These are phyloP conservation scores for Pythium brassicae DNA, from an alignment of 352 stramenopile genomes.

Conservation along the genomic window DNA sequence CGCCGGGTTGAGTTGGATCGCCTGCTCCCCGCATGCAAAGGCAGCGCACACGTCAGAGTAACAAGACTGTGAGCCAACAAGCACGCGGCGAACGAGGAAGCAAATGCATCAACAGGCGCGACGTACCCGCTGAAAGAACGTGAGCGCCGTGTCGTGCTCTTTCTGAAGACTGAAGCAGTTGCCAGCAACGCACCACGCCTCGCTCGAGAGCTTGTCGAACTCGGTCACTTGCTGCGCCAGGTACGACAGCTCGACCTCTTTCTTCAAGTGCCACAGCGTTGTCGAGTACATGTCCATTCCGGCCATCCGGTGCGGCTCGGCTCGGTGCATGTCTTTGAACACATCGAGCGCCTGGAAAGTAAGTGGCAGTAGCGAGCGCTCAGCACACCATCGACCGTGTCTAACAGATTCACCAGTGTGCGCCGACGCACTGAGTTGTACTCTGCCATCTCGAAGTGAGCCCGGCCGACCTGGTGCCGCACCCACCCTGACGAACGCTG, in stretches of 20 bases:
- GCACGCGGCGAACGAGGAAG: neutral
- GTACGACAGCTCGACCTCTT: constrained; percentile 96
- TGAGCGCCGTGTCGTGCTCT: constrained; percentile 95
- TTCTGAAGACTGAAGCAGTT: constrained; percentile 99
- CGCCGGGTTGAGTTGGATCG: constrained; percentile 91
- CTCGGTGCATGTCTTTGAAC: constrained; percentile 86
- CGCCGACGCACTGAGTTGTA: constrained; percentile 65
- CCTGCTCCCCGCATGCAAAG: constrained; percentile 23
- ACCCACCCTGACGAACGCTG: constrained; percentile 93
- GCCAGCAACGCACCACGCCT: constrained; percentile 95
- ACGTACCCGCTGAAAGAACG: constrained; percentile 92
- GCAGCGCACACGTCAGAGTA: neutral
- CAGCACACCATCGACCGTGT: too few relatives aligned
- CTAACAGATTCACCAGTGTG: too few relatives aligned
- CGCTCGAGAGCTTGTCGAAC: constrained; percentile 90
- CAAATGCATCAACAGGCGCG: neutral
- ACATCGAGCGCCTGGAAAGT: constrained; percentile 68
- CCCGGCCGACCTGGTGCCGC: constrained; percentile 90
- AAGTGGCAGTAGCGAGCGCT: neutral
- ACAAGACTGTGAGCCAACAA: neutral
- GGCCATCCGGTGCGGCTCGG: constrained; percentile 91
- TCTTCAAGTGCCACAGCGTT: constrained; percentile 96
- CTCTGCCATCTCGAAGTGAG: constrained; percentile 95
- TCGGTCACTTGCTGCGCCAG: constrained; percentile 92
- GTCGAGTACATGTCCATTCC: constrained; percentile 95